These are phyloP conservation scores for Russula sp. DNA, from an alignment of 768 basidiomycete genomes.

Conservation along the genomic window DNA sequence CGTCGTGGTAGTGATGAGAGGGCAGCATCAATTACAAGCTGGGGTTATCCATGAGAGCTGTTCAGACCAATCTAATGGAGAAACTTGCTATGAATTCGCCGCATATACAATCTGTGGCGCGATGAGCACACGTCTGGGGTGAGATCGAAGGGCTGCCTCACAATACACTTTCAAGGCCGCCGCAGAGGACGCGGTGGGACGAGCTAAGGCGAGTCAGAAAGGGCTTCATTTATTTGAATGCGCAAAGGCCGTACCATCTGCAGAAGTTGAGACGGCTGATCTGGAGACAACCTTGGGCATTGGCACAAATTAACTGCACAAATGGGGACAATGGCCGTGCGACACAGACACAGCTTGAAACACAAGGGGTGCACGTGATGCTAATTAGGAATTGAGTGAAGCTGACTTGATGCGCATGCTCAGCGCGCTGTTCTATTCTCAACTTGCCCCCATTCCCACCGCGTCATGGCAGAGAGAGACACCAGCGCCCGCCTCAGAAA, in stretches of 20 bases:
- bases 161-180: conserved; percentile 81
- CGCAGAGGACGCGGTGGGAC: conserved; percentile 74
- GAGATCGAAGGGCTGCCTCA: conserved; percentile 39
- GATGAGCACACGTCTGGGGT: conserved; percentile 8
- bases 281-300: conserved; percentile 95
- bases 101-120: conserved; percentile 70
- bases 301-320: conserved; percentile 5
- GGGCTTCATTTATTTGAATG: neutral
- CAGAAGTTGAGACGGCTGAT: conserved; percentile 84
- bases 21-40: conserved; percentile 82
- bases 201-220: conserved; percentile 46
- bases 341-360: neutral
- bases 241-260: conserved; percentile 57
- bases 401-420: conserved; percentile 23
- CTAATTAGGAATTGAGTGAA: conserved; percentile 10
- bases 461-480: conserved; percentile 79
- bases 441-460: conserved; percentile 26
- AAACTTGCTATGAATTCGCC: conserved; percentile 76
- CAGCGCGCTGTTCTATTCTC: conserved; percentile 30
- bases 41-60: conserved; percentile 6
- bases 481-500: conserved; percentile 68
- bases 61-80: neutral
- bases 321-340: neutral
- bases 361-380: conserved; percentile 20
- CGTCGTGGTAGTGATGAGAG: conserved; percentile 66